These are phyloP conservation scores for Rutstroemia sydowiana DNA, from an alignment of 2,329 filamentous ascomycete genomes.

Conservation along the genomic window DNA sequence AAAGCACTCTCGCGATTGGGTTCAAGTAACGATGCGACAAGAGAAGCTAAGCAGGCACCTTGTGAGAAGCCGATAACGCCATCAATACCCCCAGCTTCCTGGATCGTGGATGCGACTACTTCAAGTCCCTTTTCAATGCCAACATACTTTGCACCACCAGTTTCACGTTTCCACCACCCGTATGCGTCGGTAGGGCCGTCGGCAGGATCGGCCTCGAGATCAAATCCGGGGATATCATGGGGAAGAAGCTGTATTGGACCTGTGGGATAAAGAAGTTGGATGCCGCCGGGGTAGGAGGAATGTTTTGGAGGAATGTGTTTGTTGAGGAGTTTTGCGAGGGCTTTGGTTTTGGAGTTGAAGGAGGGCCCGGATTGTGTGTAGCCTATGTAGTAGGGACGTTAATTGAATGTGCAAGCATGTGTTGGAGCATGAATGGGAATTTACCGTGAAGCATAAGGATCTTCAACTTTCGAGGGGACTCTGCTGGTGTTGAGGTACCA, in stretches of 20 bases:
- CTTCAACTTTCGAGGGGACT: conserved; percentile 38
- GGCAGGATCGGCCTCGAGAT: conserved; percentile 31
- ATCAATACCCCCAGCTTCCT: conserved; percentile 60
- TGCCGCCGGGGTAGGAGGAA: conserved; percentile 34
- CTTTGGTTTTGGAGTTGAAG: conserved; percentile 84
- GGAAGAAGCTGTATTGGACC: conserved; percentile 56
- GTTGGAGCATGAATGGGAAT: conserved; percentile 14
- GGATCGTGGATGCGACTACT: conserved; percentile 53
- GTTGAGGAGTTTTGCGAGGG: conserved; percentile 50
- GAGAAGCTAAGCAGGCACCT: conserved; percentile 63
- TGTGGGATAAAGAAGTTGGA: conserved; percentile 61
- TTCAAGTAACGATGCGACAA: conserved; percentile 70
- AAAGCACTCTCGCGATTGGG: conserved; percentile 40
- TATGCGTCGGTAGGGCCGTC: conserved; percentile 49
- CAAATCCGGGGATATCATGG: conserved; percentile 64
- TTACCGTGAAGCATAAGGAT: conserved; percentile 72
- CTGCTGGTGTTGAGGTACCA: neutral
- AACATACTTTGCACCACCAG: conserved; percentile 56
- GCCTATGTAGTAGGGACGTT: conserved; percentile 40
- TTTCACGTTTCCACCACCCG: conserved; percentile 75
- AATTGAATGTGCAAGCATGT: neutral
- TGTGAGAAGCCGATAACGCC: conserved; percentile 79
- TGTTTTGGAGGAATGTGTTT: conserved; percentile 41
- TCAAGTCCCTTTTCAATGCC: conserved; percentile 63
- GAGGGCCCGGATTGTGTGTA: conserved; percentile 84